Conservation (phyloP, 495 filamentous ascomycete species). For the Podospora didyma region DNA sequence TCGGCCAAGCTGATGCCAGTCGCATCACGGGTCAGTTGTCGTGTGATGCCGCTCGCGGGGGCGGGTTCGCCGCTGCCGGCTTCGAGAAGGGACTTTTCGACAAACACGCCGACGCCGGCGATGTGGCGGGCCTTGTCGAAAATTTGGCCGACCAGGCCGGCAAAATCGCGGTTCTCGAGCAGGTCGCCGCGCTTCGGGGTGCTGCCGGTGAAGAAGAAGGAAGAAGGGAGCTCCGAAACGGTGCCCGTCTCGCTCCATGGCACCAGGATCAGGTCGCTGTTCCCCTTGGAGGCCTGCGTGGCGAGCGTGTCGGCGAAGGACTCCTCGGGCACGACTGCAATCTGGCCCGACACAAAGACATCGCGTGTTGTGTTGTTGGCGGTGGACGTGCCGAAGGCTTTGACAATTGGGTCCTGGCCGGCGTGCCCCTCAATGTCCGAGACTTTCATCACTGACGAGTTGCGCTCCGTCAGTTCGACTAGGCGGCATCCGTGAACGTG, state of each 20-base stretch:
- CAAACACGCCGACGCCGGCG: constrained; percentile 40
- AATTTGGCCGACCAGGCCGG: constrained; percentile 3
- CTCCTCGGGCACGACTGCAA: constrained; percentile 68
- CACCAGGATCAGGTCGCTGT: constrained; percentile 73
- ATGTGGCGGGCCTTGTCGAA: constrained; percentile 5
- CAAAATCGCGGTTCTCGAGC: constrained; percentile 48
- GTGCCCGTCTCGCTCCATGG: constrained; percentile 82
- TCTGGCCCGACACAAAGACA: constrained; percentile 71
- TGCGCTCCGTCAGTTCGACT: constrained; percentile 81
- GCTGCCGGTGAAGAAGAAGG: constrained; percentile 27
- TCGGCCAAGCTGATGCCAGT: constrained; percentile 38
- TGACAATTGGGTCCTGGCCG: constrained; percentile 76
- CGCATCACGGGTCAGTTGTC: constrained; percentile 14
- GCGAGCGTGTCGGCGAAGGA: constrained; percentile 72
- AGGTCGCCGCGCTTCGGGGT: constrained; percentile 32
- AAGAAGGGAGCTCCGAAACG: constrained; percentile 52
- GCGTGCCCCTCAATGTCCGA: constrained; percentile 71
- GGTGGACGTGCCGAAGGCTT: constrained; percentile 76
- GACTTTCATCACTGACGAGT: constrained; percentile 88
- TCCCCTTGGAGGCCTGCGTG: constrained; percentile 57
- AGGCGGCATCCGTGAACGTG: constrained; percentile 80
- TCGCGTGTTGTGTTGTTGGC: constrained; percentile 61
- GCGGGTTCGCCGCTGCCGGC: constrained; percentile 22
- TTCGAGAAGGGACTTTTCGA: constrained; percentile 55
- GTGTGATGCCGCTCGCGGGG: constrained; percentile 39